Conservation (phyloP, 768 basidiomycete genomes). For the Tylopilus sp. region DNA sequence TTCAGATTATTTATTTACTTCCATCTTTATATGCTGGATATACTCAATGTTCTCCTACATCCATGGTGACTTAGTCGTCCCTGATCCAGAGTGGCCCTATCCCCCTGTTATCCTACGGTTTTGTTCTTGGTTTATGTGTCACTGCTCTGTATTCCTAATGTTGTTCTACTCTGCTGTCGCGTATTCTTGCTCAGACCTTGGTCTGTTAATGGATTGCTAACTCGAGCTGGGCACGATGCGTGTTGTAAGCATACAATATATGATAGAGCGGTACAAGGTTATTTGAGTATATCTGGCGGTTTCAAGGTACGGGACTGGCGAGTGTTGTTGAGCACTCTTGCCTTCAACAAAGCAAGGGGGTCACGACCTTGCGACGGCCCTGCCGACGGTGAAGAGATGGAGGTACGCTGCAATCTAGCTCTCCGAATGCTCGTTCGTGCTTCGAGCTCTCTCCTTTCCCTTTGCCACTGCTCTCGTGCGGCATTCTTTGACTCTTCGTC, state of each 20-base stretch:
- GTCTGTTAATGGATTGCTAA: constrained; percentile 32
- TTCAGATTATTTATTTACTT: constrained; percentile 39
- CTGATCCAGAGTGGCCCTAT: constrained; percentile 22
- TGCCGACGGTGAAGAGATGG: constrained; percentile 20
- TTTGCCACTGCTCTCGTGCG: constrained; percentile 63
- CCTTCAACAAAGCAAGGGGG: constrained; percentile 43
- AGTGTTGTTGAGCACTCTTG: constrained; percentile 58
- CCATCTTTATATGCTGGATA: constrained; percentile 43
- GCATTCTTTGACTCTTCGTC: constrained; percentile 55
- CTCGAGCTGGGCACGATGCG: constrained; percentile 8
- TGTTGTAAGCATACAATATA: constrained; percentile 14
- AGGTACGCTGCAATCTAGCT: constrained; percentile 38
- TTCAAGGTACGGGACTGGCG: constrained; percentile 32
- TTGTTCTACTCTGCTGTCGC: constrained; percentile 61
- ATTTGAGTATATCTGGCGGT: constrained; percentile 22
- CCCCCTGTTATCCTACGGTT: constrained; percentile 36
- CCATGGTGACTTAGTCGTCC: constrained; percentile 32
- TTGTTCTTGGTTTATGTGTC: constrained; percentile 41
- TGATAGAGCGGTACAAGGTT: background rate
- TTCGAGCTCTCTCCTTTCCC: constrained; percentile 46
- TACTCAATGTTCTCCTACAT: constrained; percentile 24
- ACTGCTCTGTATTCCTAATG: constrained; percentile 54
- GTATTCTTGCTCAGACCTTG: constrained; percentile 36
- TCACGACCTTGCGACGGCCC: constrained; percentile 25
- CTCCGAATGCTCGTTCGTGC: constrained; percentile 46